These are phyloP conservation scores for Inga leiocalycina DNA, from an alignment of 306 rosid species.

Conservation along the genomic window DNA sequence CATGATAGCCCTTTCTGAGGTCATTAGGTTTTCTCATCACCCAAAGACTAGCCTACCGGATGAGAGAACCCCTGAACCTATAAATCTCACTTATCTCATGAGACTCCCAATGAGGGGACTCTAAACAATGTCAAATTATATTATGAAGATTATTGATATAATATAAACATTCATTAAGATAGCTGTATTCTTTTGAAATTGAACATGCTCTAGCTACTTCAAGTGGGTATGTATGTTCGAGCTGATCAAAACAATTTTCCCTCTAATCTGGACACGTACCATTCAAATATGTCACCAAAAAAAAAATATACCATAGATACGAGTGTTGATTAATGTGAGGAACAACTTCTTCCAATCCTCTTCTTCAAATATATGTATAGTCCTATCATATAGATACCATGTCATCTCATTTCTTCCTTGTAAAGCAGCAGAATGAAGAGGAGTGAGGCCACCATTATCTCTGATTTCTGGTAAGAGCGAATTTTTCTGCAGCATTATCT, in stretches of 20 bases:
- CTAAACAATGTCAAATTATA: too few species aligned
- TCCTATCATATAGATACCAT: background rate
- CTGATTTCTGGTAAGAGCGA: background rate
- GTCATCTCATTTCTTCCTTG: constrained; percentile 24
- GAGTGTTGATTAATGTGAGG: constrained; percentile 35
- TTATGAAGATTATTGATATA: too few species aligned
- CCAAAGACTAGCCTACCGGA: too few species aligned
- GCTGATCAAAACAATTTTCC: too few species aligned
- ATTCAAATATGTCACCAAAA: too few species aligned
- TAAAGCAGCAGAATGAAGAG: constrained; percentile 34
- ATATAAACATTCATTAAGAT: background rate
- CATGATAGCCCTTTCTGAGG: too few species aligned
- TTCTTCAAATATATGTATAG: background rate
- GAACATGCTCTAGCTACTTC: background rate
- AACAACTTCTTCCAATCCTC: constrained; percentile 19
- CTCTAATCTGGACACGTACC: too few species aligned
- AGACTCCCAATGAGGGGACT: too few species aligned
- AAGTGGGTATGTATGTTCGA: too few species aligned
- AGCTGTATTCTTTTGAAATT: background rate
- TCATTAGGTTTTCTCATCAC: too few species aligned
- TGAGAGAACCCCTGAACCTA: too few species aligned
- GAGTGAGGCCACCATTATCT: constrained; percentile 13
- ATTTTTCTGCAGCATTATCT: background rate
- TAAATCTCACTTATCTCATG: too few species aligned
- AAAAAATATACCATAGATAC: constrained; percentile 25